Conservation (phyloP, 2,329 filamentous ascomycete genomes). For the Ceratocystis variospora region DNA sequence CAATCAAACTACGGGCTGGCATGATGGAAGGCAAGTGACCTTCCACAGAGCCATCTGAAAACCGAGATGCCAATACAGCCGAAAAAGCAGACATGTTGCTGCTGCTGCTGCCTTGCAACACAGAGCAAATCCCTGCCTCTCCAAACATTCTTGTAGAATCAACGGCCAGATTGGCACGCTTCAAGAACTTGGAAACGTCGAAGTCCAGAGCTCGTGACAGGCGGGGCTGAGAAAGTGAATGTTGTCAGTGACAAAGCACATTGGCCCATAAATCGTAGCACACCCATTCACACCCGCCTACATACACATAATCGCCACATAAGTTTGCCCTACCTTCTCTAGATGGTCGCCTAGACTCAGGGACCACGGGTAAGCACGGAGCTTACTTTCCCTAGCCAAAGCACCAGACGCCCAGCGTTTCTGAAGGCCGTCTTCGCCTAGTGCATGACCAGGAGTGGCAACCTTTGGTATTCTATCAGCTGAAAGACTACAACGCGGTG, state of each 20-base stretch:
- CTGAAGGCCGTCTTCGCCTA: not conserved
- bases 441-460: not conserved
- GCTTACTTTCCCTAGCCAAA: not conserved
- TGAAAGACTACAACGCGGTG: not conserved
- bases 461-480: not conserved
- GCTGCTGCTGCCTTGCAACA: not conserved
- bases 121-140: not conserved
- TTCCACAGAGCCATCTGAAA: not conserved
- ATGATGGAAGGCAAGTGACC: not conserved
- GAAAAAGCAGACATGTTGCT: not conserved
- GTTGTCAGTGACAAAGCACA: not conserved
- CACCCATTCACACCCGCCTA: not conserved
- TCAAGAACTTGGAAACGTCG: not conserved
- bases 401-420: not conserved
- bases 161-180: not conserved
- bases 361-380: not conserved
- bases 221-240: not conserved
- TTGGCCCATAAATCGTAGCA: not conserved
- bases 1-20: no score
- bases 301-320: not conserved
- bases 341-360: not conserved
- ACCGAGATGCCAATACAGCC: not conserved
- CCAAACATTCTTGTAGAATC: not conserved
- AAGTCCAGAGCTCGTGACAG: not conserved
- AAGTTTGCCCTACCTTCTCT: not conserved